phyloP scores from a whole-genome alignment of 1,284 basidiomycete species.

The Microbotryum intermedium region DNA sequence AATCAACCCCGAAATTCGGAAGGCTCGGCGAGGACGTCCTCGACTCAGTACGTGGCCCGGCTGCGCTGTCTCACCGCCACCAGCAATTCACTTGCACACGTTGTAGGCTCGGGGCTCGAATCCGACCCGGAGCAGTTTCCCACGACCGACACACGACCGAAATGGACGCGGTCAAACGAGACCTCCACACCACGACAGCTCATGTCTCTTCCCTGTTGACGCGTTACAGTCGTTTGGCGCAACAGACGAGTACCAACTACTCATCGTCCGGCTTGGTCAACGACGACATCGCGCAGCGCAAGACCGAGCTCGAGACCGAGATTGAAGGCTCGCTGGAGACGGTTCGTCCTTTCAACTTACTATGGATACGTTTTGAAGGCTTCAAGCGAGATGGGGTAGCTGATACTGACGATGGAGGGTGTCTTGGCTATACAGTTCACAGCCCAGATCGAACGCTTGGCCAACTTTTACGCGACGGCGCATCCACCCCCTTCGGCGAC shows the following conservation, averaged over 20 bases:
- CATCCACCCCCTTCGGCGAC: slow-evolving; percentile 67
- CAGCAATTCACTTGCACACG: too few relatives aligned
- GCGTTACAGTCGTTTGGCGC: slow-evolving; percentile 74
- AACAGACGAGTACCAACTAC: slow-evolving; percentile 53
- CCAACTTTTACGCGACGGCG: slow-evolving; percentile 16
- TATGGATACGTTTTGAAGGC: slow-evolving; percentile 4
- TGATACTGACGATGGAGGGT: neutral
- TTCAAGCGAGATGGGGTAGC: neutral
- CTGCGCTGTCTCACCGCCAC: too few relatives aligned
- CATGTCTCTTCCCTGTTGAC: slow-evolving; percentile 74
- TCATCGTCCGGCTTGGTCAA: slow-evolving; percentile 29
- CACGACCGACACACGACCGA: slow-evolving; percentile 47
- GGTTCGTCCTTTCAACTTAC: slow-evolving; percentile 46
- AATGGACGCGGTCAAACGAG: slow-evolving; percentile 20
- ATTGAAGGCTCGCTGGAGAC: slow-evolving; percentile 79
- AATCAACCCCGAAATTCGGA: too few relatives aligned
- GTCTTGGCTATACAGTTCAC: slow-evolving; percentile 8
- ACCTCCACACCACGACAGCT: slow-evolving; percentile 23
- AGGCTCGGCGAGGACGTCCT: too few relatives aligned
- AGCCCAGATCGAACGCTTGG: slow-evolving; percentile 21
- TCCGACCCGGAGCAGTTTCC: slow-evolving; percentile 59
- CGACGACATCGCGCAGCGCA: slow-evolving; percentile 50
- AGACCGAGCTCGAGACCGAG: slow-evolving; percentile 54
- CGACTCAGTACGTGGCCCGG: too few relatives aligned
- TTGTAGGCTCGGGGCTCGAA: too few relatives aligned